Evolutionary conservation across 2,329 filamentous ascomycete species (phyloP), one percentile per base, ranked within the genome.

Genomic region (Hypoxylon sp.): DNA sequence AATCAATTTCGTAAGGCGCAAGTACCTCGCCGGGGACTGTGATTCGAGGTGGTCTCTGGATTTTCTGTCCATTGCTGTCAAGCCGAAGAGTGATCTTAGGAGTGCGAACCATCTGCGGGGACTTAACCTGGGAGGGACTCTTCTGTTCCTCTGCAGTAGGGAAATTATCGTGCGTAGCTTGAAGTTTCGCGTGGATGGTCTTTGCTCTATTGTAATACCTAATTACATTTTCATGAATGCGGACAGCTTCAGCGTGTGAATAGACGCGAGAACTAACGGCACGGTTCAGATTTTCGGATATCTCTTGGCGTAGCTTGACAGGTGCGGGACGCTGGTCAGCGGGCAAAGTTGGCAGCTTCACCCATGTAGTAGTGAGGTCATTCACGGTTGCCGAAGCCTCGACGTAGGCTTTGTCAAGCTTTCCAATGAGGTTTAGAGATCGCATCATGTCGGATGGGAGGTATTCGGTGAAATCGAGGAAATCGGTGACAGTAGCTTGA

Each of bases 401-500:
- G n/a, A 80, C 77, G 72, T 91, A 90, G 14, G 79, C 83, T 70
- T 85, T 77, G 77, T 91, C 89, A 58, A 92, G 88, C 70, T 90
- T 86, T 58, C 87, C 86, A 67, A 92, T 89, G 39, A 91, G 82
- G 3, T 87, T 90, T 48, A 92, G 81, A 24, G 90, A 91, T 63
- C 90, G 87, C 68, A 86, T 83, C 74, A 92, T 86, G 75, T 92
- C 90, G 55, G 89, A 87, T 10, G 90, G 89, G 0, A 92, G 85
- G 78, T 91, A 90, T 78, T 92, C 90, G 72, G 88, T 91, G 71
- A 89, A 90, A 76, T 91, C 89, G 77, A 91, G 86, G 76, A 91
- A 91, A 78, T 91, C 89, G 66, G 88, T 90, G 17, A 91, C 86
- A n/a, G 89, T 91, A 5, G 90, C 88, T 73, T 91, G 88, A 26